Evolutionary conservation across 768 basidiomycete genomes (phyloP), one percentile per base, ranked within the genome.

Genomic region (Butyriboletus loyo): DNA sequence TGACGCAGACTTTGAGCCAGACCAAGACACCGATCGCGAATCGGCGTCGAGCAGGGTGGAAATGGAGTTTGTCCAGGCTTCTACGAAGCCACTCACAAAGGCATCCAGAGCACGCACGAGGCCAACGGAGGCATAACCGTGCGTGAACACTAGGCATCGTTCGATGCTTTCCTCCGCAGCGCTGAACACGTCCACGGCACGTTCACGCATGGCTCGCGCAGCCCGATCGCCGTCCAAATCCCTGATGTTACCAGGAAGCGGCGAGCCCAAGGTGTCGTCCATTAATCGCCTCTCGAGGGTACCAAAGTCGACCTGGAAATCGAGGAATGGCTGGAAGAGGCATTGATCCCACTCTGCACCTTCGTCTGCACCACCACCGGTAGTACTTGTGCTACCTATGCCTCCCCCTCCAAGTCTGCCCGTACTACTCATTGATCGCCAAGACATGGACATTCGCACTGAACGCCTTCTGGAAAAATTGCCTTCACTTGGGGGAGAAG

Each of bases 281-380:
- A 98, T 72, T 46, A 83, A 77, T 7, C 84, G 80, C 32, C 80
- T 77, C 69, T 99, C 97, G 31, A 97, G 75, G 1, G 77, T 72
- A 0, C 82, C 81, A 68, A 98, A 98, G 50, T 95, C 88, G 17
- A 83, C 75, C 61, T 98, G 96, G 55, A 87, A 87, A 61, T 95
- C 90, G 24, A 96, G 77, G 73, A 98, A 98, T 2, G 96, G 92
- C 65, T 95, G 93, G 66, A 94, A 97, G 15, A 99, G 74, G 46
- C 88, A 86, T 50, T 86, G 86, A 62, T 98, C 93, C 97, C 97
- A 98, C 52, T 86, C 85, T 58, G 44, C 52, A 14, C 57, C 66
- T 37, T 68, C 59, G n/a, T 59, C 66, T 43, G 46, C 37, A 39
- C 56, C 22, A 13, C 42, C n/a, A 11, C 39, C 17, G 4, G 30